Percentiles rank a stretch among this genome's conserved stretches.
These are phyloP conservation scores for Leccinum truebloodii DNA, from an alignment of 768 basidiomycete species.

Conservation along the genomic window DNA sequence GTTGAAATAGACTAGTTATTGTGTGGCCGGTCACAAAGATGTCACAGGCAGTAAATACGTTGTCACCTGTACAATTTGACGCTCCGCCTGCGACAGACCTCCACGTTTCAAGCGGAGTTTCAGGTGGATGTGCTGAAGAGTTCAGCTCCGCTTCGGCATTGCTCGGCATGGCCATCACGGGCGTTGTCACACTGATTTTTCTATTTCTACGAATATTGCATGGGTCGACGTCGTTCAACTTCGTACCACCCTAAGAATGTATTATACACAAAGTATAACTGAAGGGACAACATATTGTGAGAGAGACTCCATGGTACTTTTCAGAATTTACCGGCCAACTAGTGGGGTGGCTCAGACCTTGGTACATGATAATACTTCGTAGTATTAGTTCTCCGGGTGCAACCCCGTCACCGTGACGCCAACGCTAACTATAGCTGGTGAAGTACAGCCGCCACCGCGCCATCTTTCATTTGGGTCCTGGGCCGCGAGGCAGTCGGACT, in stretches of 20 bases:
- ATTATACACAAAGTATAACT: neutral
- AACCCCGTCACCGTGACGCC: no score
- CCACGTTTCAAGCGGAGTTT: no score
- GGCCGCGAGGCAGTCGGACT: slow-evolving; percentile 17
- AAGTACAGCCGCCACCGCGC: neutral
- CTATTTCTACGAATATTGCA: neutral
- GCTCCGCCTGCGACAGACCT: no score
- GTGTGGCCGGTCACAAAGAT: no score
- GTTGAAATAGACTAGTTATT: no score
- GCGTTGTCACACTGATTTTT: neutral
- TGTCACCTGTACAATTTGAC: no score
- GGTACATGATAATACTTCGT: no score
- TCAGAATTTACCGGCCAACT: neutral
- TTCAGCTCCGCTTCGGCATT: neutral
- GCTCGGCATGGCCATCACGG: neutral
- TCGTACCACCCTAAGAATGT: neutral
- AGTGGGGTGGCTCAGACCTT: no score
- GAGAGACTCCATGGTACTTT: neutral
- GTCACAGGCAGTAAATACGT: no score
- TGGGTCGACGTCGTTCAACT: neutral
- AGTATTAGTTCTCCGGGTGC: no score
- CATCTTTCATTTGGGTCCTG: slow-evolving; percentile 14
- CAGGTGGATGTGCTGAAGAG: no score
- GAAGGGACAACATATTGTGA: neutral
- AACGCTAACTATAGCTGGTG: neutral